phyloP scores from a whole-genome alignment of 495 filamentous ascomycete species.

The Penicillium lividum region DNA sequence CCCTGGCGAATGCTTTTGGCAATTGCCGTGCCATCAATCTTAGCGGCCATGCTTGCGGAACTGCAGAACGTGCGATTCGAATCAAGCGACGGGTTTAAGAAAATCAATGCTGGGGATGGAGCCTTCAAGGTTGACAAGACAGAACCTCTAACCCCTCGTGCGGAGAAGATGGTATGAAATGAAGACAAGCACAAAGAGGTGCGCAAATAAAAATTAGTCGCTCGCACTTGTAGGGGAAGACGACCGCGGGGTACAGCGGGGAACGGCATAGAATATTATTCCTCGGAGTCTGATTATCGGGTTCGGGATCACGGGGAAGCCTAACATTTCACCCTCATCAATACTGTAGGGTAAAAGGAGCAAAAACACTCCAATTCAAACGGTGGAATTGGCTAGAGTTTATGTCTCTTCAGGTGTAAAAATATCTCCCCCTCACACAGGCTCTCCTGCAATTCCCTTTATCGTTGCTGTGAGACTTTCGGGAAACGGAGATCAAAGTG shows the following conservation, averaged over 20 bases:
- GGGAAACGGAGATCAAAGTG: conserved; percentile 2
- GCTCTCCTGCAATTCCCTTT: conserved; percentile 1
- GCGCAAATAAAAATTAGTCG: conserved; percentile 28
- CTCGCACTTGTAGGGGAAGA: conserved; percentile 27
- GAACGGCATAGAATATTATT: conserved; percentile 38
- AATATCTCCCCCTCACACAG: conserved; percentile 7
- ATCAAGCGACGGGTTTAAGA: conserved; percentile 18
- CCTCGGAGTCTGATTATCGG: conserved; percentile 21
- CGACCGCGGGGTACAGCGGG: conserved; percentile 45
- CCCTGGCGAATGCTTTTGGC: conserved; percentile 83
- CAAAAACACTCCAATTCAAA: not conserved
- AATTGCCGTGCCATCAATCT: conserved; percentile 94
- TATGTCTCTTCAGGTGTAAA: not conserved
- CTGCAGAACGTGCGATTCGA: conserved; percentile 47
- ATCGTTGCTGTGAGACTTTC: conserved; percentile 4
- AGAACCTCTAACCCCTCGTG: conserved; percentile 20
- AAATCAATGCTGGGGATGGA: conserved; percentile 17
- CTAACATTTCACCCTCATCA: conserved; percentile 1
- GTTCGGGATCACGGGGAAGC: conserved; percentile 19
- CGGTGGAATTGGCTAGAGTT: not conserved
- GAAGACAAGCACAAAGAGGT: conserved; percentile 22
- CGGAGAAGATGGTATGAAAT: conserved; percentile 20
- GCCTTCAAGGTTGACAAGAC: conserved; percentile 13
- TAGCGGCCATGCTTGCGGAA: conserved; percentile 75
- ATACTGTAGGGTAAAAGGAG: not conserved